Evolutionary conservation across 495 filamentous ascomycete genomes (phyloP), one percentile per base, ranked within the genome.

Genomic region (Aspergillus conjunctus): DNA sequence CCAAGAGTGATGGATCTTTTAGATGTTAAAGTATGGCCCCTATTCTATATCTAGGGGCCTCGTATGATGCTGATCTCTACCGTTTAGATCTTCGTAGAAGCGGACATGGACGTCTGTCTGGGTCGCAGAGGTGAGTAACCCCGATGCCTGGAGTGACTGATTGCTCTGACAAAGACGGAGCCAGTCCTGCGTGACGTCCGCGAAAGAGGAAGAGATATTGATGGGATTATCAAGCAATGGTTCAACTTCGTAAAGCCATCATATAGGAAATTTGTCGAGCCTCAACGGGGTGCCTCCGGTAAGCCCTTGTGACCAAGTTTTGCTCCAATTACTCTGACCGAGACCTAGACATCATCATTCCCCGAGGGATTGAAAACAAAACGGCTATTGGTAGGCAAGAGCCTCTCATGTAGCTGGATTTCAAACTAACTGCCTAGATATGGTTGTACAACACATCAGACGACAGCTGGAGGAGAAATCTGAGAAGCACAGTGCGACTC

Each of bases 201-300:
- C 62, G 89, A 95, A 65, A 82, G 93, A 65, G 91, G 91, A 8
- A 81, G 93, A 55, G 91, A 95, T 61, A 87, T 97, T 58, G 91
- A 96, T 63, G 94, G 94, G 41, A 93, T 92, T 67, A 93, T 98
- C 67, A 98, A 98, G 73, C 94, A 98, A 73, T 98, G 94, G 94
- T 97, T 97, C 70, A 72, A 72, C 37, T 98, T 88, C 73, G 94
- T 98, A 8, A 98, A 98, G 73, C 94, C 94, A 4, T 97, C 97
- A 60, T 97, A 92, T 64, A 89, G 92, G 60, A 80, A 83, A 77
- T 97, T 83, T 70, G 94, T 98, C 50, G 86, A 96, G 62, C 94
- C 95, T 46, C 94, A 98, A 68, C 82, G 91, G 22, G 85, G 89
- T 57, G 85, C 91, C 58, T 91, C 92, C 59, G 84, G 85, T 86